These are phyloP conservation scores for Saccharomycopsis crataegensis DNA, from an alignment of 1,139 yeast species.

Conservation along the genomic window DNA sequence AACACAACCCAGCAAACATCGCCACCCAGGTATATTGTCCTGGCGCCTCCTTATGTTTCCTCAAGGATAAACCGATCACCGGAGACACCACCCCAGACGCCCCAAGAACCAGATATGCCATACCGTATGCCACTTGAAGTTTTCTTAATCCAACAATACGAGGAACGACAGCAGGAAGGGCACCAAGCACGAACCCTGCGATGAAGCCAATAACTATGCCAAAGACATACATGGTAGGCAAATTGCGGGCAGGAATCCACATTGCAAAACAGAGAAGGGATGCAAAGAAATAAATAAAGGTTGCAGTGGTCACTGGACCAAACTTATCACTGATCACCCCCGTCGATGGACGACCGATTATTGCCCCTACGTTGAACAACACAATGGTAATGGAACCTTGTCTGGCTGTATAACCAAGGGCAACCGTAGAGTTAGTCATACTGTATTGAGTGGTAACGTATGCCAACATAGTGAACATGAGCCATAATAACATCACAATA, in stretches of 20 bases:
- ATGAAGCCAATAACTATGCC: slow-evolving; percentile 40
- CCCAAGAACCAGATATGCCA: slow-evolving; percentile 44
- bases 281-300: slow-evolving; percentile 28
- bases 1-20: slow-evolving; percentile 42
- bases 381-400: slow-evolving; percentile 58
- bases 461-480: slow-evolving; percentile 43
- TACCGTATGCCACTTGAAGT: slow-evolving; percentile 41
- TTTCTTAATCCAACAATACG: slow-evolving; percentile 42
- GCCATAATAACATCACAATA: slow-evolving; percentile 48
- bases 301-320: slow-evolving; percentile 48
- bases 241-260: slow-evolving; percentile 59
- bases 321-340: slow-evolving; percentile 47
- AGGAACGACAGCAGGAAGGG: slow-evolving; percentile 31
- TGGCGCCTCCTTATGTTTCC: slow-evolving; percentile 20
- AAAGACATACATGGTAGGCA: slow-evolving; percentile 42
- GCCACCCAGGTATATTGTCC: no score
- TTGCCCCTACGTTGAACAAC: slow-evolving; percentile 52
- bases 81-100: slow-evolving; percentile 41
- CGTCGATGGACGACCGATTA: slow-evolving; percentile 53
- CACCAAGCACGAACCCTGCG: slow-evolving; percentile 44
- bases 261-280: slow-evolving; percentile 39
- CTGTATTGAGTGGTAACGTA: slow-evolving; percentile 55
- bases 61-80: slow-evolving; percentile 38
- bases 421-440: slow-evolving; percentile 51
- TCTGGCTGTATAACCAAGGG: slow-evolving; percentile 48